Base-by-base conservation (phyloP, 768 basidiomycete species). In the Auricularia sp. region DNA sequence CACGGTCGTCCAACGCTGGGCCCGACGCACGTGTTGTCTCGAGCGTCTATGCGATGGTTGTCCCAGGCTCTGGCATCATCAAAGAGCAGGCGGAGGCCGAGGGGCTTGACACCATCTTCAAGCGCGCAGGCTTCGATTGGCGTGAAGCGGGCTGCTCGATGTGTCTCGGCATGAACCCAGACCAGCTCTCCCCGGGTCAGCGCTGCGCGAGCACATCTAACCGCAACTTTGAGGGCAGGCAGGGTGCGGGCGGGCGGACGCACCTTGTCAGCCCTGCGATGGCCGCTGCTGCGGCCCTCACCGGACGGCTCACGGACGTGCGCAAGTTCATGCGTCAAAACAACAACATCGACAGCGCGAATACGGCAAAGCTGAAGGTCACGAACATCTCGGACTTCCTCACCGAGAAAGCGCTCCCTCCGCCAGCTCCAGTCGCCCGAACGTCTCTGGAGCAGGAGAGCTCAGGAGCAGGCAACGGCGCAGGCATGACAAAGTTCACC, bases 141-240 rank as follows among this genome's bases (percentile, higher is more conserved):
- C 84, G 93, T 62, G 93, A 96, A 75, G 93, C 93, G 39, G 93
- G 93, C 37, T 96, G 93, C 73, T 96, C 93, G 14, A 96, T 96
- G 93, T 96, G 93, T 77, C 76, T 96, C 69, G 93, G 92, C 54
- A 96, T 96, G 93, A 96, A 96, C 75, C 90, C 92, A 11, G 93
- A 96, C 75, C 91, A 94, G 71, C 79, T 96, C 61, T 81, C 83
- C 18, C 90, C 92, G 1, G 87, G 89, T 63, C 77, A 82, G 71
- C 93, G 44, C 92, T 90, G 70, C 94, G 95, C 77, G 85, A 93
- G 65, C 95, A 96, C 77, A 94, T 96, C 69, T 92, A 95, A 77
- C 92, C 92, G 62, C 86, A 93, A 74, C 82, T 59, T 59, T 29
- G 80, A 82, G 71, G 81, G 80, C 58, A 74, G 81, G 29, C 94